These are phyloP conservation scores for Diaporthe australafricana DNA, from an alignment of 2,329 filamentous ascomycete genomes.

Conservation along the genomic window DNA sequence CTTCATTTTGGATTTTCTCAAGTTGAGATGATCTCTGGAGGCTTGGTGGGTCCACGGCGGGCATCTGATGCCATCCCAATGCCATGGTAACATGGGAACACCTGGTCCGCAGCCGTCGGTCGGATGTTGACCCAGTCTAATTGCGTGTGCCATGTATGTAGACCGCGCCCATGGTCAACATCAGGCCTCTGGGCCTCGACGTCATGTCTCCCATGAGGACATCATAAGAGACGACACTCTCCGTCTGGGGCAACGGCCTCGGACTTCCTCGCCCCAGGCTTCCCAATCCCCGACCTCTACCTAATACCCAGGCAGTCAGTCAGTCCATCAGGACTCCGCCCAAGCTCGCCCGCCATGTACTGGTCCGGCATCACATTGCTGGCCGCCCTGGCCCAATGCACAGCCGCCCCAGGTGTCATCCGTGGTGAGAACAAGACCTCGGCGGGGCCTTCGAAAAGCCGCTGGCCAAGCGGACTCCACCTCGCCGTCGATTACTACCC, in stretches of 20 bases:
- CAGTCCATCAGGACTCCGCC: neutral
- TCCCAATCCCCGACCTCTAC: neutral
- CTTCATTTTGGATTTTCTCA: neutral
- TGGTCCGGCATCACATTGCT: slow-evolving; percentile 11
- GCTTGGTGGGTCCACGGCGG: neutral
- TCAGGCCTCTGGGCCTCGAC: neutral
- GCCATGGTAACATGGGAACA: slow-evolving; percentile 8
- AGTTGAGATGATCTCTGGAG: slow-evolving; percentile 4
- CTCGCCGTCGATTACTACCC: slow-evolving; percentile 42
- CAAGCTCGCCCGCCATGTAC: neutral
- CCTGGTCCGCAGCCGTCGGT: neutral
- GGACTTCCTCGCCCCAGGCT: too few species aligned
- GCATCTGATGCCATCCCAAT: neutral
- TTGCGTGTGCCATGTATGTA: too few species aligned
- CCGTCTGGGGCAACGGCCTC: too few species aligned
- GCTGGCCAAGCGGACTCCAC: slow-evolving; percentile 40
- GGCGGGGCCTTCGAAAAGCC: slow-evolving; percentile 29
- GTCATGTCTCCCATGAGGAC: neutral
- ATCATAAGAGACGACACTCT: too few species aligned
- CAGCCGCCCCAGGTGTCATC: neutral
- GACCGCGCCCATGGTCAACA: neutral
- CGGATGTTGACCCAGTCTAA: neutral
- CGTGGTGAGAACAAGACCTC: neutral
- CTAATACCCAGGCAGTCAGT: too few species aligned
- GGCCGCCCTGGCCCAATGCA: slow-evolving; percentile 23